Conservation (phyloP, 176 grass and related monocot species). For the Puya raimondii region DNA sequence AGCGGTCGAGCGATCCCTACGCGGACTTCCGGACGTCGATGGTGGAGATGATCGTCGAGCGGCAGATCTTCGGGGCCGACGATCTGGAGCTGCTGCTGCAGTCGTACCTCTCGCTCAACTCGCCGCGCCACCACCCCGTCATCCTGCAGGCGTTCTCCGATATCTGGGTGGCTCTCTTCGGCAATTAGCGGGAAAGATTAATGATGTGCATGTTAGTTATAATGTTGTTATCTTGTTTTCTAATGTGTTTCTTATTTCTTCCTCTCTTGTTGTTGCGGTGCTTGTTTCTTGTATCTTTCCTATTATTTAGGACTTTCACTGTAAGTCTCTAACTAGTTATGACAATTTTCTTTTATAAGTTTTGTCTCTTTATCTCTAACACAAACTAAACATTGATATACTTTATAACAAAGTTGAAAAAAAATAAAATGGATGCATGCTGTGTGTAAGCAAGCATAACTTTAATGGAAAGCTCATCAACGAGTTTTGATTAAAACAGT, state of each 20-base stretch:
- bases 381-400: no score
- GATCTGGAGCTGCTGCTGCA: slow-evolving; percentile 84
- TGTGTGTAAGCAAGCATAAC: no score
- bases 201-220: background rate
- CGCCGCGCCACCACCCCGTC: slow-evolving; percentile 65
- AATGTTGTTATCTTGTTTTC: background rate
- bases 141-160: slow-evolving; percentile 98
- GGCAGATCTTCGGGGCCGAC: slow-evolving; percentile 51
- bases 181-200: slow-evolving; percentile 20
- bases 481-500: no score
- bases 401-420: no score
- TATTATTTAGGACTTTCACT: no score
- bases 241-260: background rate
- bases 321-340: no score
- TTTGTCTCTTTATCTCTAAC: no score
- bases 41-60: slow-evolving; percentile 89
- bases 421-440: no score
- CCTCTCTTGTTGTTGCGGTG: no score
- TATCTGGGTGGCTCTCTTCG: slow-evolving; percentile 75
- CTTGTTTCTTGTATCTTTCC: no score
- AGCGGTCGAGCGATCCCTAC: slow-evolving; percentile 82
- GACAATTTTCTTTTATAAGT: no score
- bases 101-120: slow-evolving; percentile 79
- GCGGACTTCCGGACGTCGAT: slow-evolving; percentile 78
- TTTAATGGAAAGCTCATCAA: no score